Evolutionary conservation across 2,329 filamentous ascomycete genomes (phyloP).

Genomic region (Furcasterigmium sp.): DNA sequence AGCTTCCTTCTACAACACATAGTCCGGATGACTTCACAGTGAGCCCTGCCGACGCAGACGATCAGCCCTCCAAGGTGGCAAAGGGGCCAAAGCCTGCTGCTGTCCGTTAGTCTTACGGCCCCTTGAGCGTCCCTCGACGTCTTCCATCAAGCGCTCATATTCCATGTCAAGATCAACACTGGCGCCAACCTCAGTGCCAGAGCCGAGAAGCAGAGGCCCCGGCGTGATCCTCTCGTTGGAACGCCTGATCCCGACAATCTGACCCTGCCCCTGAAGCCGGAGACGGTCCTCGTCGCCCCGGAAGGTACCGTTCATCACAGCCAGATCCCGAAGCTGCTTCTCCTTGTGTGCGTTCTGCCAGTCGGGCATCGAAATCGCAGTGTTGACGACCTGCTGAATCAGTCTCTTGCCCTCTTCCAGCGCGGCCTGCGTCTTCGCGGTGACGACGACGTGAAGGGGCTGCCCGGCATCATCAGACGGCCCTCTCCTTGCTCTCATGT

Average conservation of each 20-base stretch:
- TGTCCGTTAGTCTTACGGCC: not conserved
- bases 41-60: too few species aligned
- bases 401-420: conserved; percentile 70
- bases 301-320: conserved; percentile 74
- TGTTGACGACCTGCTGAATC: conserved; percentile 75
- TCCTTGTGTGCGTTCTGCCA: conserved; percentile 75
- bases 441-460: conserved; percentile 75
- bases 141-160: too few species aligned
- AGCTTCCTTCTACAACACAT: too few species aligned
- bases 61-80: not conserved
- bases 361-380: conserved; percentile 71
- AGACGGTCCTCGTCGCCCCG: conserved; percentile 61
- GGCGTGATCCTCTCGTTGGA: too few species aligned
- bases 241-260: too few species aligned
- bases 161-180: too few species aligned
- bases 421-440: conserved; percentile 75
- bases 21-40: too few species aligned
- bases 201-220: too few species aligned
- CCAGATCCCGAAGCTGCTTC: conserved; percentile 73
- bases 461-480: conserved; percentile 70
- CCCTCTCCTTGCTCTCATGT: conserved; percentile 16
- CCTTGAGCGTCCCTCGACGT: too few species aligned
- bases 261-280: too few species aligned
- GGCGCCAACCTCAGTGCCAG: too few species aligned
- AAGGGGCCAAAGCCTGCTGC: not conserved